Conservation (phyloP, 805 yeast species). For the Candida sakaeoensis region DNA sequence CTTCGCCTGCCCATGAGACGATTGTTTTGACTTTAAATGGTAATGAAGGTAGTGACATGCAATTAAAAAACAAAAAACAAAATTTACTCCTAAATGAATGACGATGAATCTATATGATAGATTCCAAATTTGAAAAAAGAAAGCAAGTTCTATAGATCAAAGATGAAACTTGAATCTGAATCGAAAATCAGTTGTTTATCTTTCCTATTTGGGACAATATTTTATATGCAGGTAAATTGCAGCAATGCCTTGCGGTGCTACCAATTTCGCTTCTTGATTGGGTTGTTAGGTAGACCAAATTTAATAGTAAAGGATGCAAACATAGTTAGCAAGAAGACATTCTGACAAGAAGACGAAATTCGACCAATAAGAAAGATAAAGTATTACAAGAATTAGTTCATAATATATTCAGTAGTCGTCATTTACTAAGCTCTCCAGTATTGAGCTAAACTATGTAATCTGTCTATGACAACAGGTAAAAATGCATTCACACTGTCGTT, state of each 20-base stretch:
- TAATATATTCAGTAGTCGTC: too few relatives aligned
- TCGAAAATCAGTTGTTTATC: slow-evolving; percentile 1
- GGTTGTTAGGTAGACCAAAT: too few relatives aligned
- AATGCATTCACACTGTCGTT: slow-evolving; percentile 93
- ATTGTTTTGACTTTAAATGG: slow-evolving; percentile 79
- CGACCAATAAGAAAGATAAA: too few relatives aligned
- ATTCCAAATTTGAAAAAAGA: neutral
- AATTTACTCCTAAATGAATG: neutral
- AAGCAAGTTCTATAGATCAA: slow-evolving; percentile 1
- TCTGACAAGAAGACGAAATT: too few relatives aligned
- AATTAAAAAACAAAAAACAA: neutral
- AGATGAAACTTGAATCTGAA: slow-evolving; percentile 6
- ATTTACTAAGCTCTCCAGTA: slow-evolving; percentile 81
- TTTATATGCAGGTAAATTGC: neutral
- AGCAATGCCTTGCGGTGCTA: too few relatives aligned
- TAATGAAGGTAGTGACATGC: slow-evolving; percentile 31
- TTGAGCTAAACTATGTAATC: slow-evolving; percentile 92
- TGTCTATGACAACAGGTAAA: slow-evolving; percentile 90
- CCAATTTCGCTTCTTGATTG: too few relatives aligned
- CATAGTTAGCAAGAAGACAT: too few relatives aligned
- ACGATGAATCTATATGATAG: neutral
- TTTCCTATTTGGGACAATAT: slow-evolving; percentile 3
- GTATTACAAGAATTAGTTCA: too few relatives aligned
- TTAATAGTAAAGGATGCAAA: too few relatives aligned
- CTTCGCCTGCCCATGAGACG: slow-evolving; percentile 93